phyloP scores from a whole-genome alignment of 2,329 filamentous ascomycete species.

The Trichoderma arundinaceum region DNA sequence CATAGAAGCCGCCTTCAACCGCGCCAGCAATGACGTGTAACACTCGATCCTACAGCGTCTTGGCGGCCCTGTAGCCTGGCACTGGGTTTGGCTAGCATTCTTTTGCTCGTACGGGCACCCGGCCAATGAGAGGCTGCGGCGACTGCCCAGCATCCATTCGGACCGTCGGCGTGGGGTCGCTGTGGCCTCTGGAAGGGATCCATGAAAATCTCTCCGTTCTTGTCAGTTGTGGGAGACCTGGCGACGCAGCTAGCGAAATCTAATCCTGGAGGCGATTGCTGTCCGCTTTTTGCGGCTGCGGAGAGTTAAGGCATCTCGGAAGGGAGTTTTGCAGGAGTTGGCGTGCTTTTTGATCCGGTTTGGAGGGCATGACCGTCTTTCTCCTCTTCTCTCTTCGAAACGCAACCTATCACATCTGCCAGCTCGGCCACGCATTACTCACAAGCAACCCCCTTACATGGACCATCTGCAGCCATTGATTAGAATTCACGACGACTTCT shows the following conservation, averaged over 20 bases:
- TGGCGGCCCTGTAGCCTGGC: not conserved
- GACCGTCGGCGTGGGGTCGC: conserved; percentile 24
- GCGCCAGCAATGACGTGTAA: conserved; percentile 15
- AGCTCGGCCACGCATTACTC: conserved; percentile 6
- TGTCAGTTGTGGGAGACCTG: not conserved
- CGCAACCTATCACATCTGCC: conserved; percentile 13
- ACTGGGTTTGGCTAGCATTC: not conserved
- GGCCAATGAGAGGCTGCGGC: conserved; percentile 10
- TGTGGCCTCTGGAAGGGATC: not conserved
- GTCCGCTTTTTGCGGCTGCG: not conserved
- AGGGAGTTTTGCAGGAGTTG: not conserved
- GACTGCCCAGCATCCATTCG: not conserved
- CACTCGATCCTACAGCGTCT: conserved; percentile 4
- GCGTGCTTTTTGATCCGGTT: not conserved
- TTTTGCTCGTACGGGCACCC: no score
- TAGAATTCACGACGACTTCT: not conserved
- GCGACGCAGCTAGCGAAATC: conserved; percentile 1
- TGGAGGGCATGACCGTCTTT: not conserved
- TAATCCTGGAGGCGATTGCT: not conserved
- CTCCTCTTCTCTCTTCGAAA: not conserved
- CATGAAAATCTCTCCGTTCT: conserved; percentile 13
- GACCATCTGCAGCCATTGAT: not conserved
- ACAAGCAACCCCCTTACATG: not conserved
- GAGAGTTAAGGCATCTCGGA: conserved; percentile 4
- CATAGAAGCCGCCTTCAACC: conserved; percentile 10